Base-by-base conservation (phyloP, 1,284 basidiomycete species). In the Ceratobasidium sp. region DNA sequence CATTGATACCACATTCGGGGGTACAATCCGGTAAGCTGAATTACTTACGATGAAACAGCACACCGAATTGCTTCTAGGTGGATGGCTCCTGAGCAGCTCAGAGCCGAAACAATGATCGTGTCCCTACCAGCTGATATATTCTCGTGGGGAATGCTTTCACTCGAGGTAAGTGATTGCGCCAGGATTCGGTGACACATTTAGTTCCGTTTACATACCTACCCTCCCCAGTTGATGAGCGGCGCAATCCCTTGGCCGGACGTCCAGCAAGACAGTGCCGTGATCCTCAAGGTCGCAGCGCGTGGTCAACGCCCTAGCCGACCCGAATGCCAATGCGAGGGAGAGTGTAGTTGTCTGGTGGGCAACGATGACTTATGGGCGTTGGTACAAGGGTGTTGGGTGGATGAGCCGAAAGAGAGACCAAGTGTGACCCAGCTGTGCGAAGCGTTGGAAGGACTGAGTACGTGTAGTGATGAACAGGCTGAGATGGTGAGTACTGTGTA, bases 1-100 rank as follows among this genome's bases (percentile, higher is more conserved):
- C 7, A 71, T 71, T 41, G 66, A 71, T 29, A 71, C 66, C n/a
- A 71, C 66, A 1, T 71, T 71, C 59, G 66, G 66, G 24, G 66
- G 66, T 5, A 71, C 66, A 29, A 71, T 71, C 27, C 66, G 66
- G 66, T 71, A 31, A 71, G 66, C 41, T 16, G 7, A 39, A 9
- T 62, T 24, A 39, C 14, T 34, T n/a, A 13, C 7, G 27, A 7
- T 56, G 53, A 19, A 22, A 22, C 53, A 6, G 39, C 27, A 54
- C 53, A 46, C 54, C 13, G 34, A n/a, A 54, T 22, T 48, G 9
- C 34, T 34, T 43, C 29, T 59, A 71, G 66, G 8, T 71, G 66
- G 66, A 71, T 71, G 66, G 66, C 66, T 22, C 66, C 66, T 1
- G 66, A 71, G 24, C 66, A 71, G 39, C 54, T 71, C 31, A 53